These are phyloP conservation scores for Mycena amicta DNA, from an alignment of 768 basidiomycete species.

Conservation along the genomic window DNA sequence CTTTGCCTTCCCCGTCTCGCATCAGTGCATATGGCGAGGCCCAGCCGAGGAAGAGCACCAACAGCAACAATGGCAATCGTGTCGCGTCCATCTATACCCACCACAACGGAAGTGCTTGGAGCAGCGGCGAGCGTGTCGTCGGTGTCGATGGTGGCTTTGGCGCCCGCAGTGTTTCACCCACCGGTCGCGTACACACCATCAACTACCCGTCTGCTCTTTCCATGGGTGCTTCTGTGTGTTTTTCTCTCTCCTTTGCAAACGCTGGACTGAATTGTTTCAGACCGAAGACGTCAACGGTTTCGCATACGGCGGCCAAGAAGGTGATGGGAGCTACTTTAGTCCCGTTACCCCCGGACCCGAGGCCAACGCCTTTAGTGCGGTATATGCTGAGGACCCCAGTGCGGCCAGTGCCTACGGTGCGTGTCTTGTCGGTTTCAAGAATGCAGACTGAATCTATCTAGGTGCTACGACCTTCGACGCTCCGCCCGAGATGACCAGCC, in stretches of 20 bases:
- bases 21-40: constrained; percentile 14
- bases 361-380: neutral
- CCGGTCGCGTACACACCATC: constrained; percentile 11
- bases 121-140: constrained; percentile 16
- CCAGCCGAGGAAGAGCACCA: neutral
- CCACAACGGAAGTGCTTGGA: constrained; percentile 12
- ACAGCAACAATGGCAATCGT: constrained; percentile 1
- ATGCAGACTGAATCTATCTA: too few relatives aligned
- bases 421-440: too few relatives aligned
- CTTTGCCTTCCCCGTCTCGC: constrained; percentile 29
- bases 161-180: constrained; percentile 6
- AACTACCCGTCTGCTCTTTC: constrained; percentile 1
- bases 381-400: constrained; percentile 2
- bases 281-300: constrained; percentile 22
- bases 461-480: neutral
- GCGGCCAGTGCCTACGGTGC: constrained; percentile 11
- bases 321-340: constrained; percentile 8
- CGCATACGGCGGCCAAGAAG: constrained; percentile 2
- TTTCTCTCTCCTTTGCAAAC: constrained; percentile 22
- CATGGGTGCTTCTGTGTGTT: neutral
- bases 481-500: constrained; percentile 2
- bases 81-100: neutral
- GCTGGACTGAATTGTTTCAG: constrained; percentile 20
- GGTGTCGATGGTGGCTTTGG: constrained; percentile 18
- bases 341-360: constrained; percentile 6